phyloP scores from a whole-genome alignment of 2,329 filamentous ascomycete species.

The Cytospora leucostoma region DNA sequence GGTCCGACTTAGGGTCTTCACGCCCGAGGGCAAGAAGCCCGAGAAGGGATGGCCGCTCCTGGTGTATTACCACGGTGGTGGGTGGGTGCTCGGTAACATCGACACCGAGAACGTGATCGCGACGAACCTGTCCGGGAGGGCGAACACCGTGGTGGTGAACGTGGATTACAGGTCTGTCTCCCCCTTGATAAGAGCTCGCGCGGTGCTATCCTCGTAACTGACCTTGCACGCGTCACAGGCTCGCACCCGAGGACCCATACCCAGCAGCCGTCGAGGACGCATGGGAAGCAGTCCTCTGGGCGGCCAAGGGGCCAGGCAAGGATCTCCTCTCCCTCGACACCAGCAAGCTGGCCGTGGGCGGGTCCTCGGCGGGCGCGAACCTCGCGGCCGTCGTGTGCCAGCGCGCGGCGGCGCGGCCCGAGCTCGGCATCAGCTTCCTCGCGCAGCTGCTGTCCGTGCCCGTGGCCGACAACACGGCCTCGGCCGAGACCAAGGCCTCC shows the following conservation, averaged over 20 bases:
- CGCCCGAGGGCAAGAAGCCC: slow-evolving; percentile 47
- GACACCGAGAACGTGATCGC: slow-evolving; percentile 59
- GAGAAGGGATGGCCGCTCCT: slow-evolving; percentile 55
- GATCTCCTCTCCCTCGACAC: slow-evolving; percentile 43
- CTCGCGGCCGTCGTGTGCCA: slow-evolving; percentile 34
- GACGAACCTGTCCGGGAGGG: slow-evolving; percentile 53
- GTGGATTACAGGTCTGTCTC: slow-evolving; percentile 53
- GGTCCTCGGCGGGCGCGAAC: slow-evolving; percentile 35
- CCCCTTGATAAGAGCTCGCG: not conserved
- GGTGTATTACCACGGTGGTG: slow-evolving; percentile 60
- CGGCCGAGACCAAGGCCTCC: slow-evolving; percentile 44
- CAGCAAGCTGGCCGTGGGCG: slow-evolving; percentile 31
- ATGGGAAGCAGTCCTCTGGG: slow-evolving; percentile 57
- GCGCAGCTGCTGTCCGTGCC: slow-evolving; percentile 59
- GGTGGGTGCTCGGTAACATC: slow-evolving; percentile 60
- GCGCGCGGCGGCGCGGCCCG: slow-evolving; percentile 23
- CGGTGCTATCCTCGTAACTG: no score
- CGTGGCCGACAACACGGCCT: slow-evolving; percentile 59
- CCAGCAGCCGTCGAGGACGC: slow-evolving; percentile 59
- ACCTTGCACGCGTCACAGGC: slow-evolving; percentile 36
- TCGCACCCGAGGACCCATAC: slow-evolving; percentile 58
- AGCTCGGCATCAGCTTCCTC: slow-evolving; percentile 37
- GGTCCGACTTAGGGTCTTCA: slow-evolving; percentile 53
- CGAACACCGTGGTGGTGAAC: slow-evolving; percentile 54
- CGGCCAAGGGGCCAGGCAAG: slow-evolving; percentile 34